Evolutionary conservation across 495 filamentous ascomycete species (phyloP).

Genomic region (Terfezia boudieri): DNA sequence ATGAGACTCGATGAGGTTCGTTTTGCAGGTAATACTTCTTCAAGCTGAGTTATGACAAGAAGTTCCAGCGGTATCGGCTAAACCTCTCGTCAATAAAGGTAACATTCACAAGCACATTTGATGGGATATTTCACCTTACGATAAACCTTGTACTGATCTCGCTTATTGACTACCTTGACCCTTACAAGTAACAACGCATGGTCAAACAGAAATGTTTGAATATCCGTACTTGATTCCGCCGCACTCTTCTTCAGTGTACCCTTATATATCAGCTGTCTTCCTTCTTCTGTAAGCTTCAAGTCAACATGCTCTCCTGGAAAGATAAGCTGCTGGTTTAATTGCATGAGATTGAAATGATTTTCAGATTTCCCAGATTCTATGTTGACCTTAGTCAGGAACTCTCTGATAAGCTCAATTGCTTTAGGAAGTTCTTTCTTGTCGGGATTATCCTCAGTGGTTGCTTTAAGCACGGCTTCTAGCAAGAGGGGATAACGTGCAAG

Average conservation of each 20-base stretch:
- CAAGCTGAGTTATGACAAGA: conserved; percentile 86
- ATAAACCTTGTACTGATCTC: conserved; percentile 84
- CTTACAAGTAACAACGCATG: conserved; percentile 80
- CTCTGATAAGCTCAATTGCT: conserved; percentile 63
- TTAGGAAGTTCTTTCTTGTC: conserved; percentile 82
- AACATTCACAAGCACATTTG: not conserved
- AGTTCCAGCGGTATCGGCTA: conserved; percentile 87
- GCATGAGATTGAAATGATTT: conserved; percentile 89
- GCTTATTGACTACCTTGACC: conserved; percentile 75
- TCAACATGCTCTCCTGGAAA: conserved; percentile 84
- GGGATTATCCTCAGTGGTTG: conserved; percentile 63
- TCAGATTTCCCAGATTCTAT: conserved; percentile 89
- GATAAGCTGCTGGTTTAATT: conserved; percentile 69
- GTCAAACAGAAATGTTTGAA: conserved; percentile 87
- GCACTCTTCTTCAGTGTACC: conserved; percentile 79
- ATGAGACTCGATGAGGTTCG: conserved; percentile 74
- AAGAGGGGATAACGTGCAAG: conserved; percentile 86
- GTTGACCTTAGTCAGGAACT: conserved; percentile 73
- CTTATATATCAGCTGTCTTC: conserved; percentile 80
- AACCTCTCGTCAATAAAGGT: not conserved
- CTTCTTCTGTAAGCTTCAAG: conserved; percentile 81
- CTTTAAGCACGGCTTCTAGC: conserved; percentile 75
- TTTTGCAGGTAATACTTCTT: conserved; percentile 74
- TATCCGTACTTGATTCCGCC: conserved; percentile 45
- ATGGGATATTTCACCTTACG: conserved; percentile 33